Percentiles rank a stretch among this genome's conserved stretches.
These are phyloP conservation scores for Dothistroma septosporum DNA, from an alignment of 2,329 filamentous ascomycete genomes.

Conservation along the genomic window DNA sequence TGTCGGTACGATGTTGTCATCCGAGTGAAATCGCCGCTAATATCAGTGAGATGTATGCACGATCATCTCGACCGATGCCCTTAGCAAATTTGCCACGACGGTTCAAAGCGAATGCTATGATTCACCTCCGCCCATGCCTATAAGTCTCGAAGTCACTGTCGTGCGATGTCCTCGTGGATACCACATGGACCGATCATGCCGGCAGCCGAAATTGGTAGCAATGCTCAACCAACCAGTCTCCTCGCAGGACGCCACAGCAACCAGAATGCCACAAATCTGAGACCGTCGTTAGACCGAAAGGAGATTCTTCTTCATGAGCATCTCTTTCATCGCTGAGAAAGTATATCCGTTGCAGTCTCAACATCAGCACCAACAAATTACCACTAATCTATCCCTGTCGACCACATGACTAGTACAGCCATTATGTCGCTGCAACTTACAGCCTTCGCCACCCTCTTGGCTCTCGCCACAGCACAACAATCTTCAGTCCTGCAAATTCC, in stretches of 20 bases:
- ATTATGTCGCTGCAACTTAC: background rate
- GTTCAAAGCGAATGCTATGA: too few species aligned
- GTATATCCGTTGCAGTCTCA: background rate
- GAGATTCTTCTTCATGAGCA: background rate
- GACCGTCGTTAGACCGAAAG: background rate
- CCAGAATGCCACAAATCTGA: background rate
- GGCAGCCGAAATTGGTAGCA: background rate
- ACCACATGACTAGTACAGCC: background rate
- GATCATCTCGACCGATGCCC: background rate
- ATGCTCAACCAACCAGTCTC: background rate
- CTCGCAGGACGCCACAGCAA: background rate
- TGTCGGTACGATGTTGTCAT: background rate
- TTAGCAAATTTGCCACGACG: too few species aligned
- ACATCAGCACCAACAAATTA: background rate
- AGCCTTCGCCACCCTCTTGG: background rate
- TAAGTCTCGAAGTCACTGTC: background rate
- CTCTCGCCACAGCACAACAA: conserved; percentile 2
- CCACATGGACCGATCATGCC: background rate
- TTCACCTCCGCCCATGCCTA: too few species aligned
- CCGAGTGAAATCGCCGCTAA: background rate
- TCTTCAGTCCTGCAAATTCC: conserved; percentile 14
- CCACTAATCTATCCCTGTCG: too few species aligned
- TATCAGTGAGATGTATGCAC: background rate
- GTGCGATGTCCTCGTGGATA: background rate
- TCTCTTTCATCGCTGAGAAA: background rate